Evolutionary conservation across 164 flowering plant species (phyloP).

Genomic region (Aristolochia fimbriata): DNA sequence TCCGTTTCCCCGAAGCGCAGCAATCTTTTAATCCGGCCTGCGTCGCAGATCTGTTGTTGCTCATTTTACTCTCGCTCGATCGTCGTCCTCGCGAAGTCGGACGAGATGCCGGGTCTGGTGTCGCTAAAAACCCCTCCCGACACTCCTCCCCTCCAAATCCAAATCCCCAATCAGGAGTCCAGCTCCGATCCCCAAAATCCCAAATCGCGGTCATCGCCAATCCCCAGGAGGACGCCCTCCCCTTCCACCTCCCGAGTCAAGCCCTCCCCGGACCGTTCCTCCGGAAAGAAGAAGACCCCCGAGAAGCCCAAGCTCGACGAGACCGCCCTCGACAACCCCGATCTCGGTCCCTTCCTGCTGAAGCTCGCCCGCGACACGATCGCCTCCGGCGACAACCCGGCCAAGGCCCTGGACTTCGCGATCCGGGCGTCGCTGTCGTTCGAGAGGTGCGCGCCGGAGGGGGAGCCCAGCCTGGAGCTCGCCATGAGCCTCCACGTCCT

Average conservation of each 20-base stretch:
- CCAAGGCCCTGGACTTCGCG: conserved; percentile 85
- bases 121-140: conserved; percentile 16
- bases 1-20: background rate
- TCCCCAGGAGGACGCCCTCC: conserved; percentile 45
- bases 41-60: background rate
- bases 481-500: conserved; percentile 93
- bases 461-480: conserved; percentile 78
- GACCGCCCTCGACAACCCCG: conserved; percentile 84
- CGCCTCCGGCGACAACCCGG: conserved; percentile 86
- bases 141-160: conserved; percentile 10
- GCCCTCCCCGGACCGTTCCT: conserved; percentile 50
- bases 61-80: background rate
- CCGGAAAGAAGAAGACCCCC: conserved; percentile 39
- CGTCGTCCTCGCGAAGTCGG: background rate
- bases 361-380: conserved; percentile 88
- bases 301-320: conserved; percentile 31
- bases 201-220: conserved; percentile 32
- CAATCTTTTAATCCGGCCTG: no score
- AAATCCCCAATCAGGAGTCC: conserved; percentile 6
- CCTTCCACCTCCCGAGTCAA: conserved; percentile 58
- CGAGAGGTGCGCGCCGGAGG: conserved; percentile 61
- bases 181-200: conserved; percentile 17
- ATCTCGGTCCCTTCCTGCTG: conserved; percentile 91
- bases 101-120: conserved; percentile 14
- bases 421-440: conserved; percentile 80